phyloP scores from a whole-genome alignment of 495 filamentous ascomycete species.

The Lentithecium fluviatile region DNA sequence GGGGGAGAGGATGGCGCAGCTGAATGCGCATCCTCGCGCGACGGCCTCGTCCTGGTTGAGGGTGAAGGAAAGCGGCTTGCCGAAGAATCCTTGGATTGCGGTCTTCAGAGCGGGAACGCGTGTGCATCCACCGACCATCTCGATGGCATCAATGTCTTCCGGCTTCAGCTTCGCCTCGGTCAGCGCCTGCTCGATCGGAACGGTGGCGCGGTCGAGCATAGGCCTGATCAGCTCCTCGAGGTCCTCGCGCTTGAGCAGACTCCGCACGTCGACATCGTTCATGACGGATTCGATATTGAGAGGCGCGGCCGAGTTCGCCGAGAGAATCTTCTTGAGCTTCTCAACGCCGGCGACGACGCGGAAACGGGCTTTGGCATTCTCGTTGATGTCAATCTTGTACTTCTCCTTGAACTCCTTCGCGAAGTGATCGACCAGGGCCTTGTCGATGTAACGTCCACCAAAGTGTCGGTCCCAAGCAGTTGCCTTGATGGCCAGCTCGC shows the following conservation, averaged over 20 bases:
- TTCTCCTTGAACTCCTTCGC: constrained; percentile 74
- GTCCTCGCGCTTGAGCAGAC: constrained; percentile 90
- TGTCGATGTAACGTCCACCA: constrained; percentile 96
- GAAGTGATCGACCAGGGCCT: constrained; percentile 90
- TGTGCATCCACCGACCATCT: constrained; percentile 92
- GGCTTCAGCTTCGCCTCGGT: constrained; percentile 82
- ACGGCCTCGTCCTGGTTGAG: constrained; percentile 98
- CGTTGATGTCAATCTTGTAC: constrained; percentile 61
- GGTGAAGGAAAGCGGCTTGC: constrained; percentile 89
- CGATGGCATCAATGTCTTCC: constrained; percentile 91
- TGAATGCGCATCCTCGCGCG: constrained; percentile 94
- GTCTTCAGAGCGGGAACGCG: constrained; percentile 94
- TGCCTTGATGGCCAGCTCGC: constrained; percentile 88
- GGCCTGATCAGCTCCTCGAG: constrained; percentile 88
- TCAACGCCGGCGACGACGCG: constrained; percentile 85
- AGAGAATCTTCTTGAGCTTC: constrained; percentile 98
- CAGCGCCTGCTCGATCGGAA: constrained; percentile 84
- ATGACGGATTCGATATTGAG: constrained; percentile 97
- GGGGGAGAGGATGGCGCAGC: constrained; percentile 95
- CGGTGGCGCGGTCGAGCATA: constrained; percentile 69
- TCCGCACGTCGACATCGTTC: constrained; percentile 90
- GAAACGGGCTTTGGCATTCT: constrained; percentile 82
- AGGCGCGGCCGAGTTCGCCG: constrained; percentile 90
- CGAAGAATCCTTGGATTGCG: constrained; percentile 83
- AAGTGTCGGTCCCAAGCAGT: constrained; percentile 96